phyloP scores from a whole-genome alignment of 2,329 filamentous ascomycete species.

The Trichophyton simii region DNA sequence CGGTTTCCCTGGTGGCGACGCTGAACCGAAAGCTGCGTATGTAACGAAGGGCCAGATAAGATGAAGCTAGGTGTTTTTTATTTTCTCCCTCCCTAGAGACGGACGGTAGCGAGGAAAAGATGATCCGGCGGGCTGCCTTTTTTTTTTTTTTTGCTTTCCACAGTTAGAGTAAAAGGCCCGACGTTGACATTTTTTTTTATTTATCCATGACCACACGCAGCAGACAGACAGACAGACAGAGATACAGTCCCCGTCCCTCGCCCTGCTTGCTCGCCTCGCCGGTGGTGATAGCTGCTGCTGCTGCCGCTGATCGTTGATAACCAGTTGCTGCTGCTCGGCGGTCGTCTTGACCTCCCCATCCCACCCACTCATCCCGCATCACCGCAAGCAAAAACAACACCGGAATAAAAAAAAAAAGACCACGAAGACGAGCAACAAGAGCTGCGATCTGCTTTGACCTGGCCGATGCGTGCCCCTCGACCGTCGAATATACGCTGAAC shows the following conservation, averaged over 20 bases:
- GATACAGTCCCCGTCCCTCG: too few relatives aligned
- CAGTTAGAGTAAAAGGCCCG: neutral
- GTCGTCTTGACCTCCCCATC: neutral
- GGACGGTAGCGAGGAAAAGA: neutral
- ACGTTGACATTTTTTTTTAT: neutral
- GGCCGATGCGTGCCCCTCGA: neutral
- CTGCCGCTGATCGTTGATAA: too few relatives aligned
- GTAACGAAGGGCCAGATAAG: too few relatives aligned
- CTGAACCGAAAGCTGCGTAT: too few relatives aligned
- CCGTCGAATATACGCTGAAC: neutral
- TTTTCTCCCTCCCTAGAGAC: neutral
- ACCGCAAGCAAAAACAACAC: too few relatives aligned
- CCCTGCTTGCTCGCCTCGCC: too few relatives aligned
- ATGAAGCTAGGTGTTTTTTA: too few relatives aligned
- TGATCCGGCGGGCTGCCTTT: neutral
- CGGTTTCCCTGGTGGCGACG: too few relatives aligned
- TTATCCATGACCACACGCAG: too few relatives aligned
- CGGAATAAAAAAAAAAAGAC: too few relatives aligned
- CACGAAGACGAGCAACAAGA: neutral
- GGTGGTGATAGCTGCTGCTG: too few relatives aligned
- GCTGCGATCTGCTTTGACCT: neutral
- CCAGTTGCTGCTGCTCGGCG: neutral
- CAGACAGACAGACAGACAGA: too few relatives aligned
- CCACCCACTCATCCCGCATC: neutral
- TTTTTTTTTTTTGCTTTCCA: neutral